Evolutionary conservation across 306 rosid species (phyloP), one percentile per base, ranked within the genome.

Genomic region (Fragaria vesca): DNA sequence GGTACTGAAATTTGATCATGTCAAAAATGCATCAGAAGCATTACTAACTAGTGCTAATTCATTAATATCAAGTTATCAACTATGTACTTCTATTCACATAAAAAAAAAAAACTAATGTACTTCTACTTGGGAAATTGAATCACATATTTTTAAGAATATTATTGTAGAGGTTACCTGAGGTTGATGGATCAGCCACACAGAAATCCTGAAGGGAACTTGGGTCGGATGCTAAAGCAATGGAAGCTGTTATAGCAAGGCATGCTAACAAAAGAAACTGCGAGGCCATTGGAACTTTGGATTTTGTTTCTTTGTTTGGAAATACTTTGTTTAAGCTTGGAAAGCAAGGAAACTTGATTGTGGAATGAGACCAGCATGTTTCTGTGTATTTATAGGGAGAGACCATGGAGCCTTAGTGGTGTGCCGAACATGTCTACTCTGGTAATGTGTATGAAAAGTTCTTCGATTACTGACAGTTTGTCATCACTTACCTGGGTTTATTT

Each of bases 201-300:
- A 84, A 76, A 61, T 84, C 84, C 71, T 80, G 87, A 76, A 84
- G 82, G 18, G 71, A 18, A 60, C 43, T 76, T 0, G 42, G 82
- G 21, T 77, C 82, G 26, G 74, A 68, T 28, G 82, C 87, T 20
- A 73, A 43, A 8, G 77, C 74, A 30, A 74, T 36, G 26, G 79
- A 66, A 11, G 57, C 74, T 50, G 36, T 36, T 26, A 76, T 4
- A 54, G 51, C 66, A 1, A 54, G 70, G 17, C 78, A 16, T 46
- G 30, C 28, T 11, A 82, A 43, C 8, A 72, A 54, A 0, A 82
- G 30, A 28, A 81, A 12, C 16, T 61, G 50, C 11, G 71, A 50
- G 32, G 62, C 79, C 79, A 69, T 81, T 5, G 48, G 60, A n/a
- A 30, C 68, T 62, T 15, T 13, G 9, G 42, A 62, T 13, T 12